Evolutionary conservation across 208 protist species (phyloP).

Genomic region (Trichomonas vaginalis): DNA sequence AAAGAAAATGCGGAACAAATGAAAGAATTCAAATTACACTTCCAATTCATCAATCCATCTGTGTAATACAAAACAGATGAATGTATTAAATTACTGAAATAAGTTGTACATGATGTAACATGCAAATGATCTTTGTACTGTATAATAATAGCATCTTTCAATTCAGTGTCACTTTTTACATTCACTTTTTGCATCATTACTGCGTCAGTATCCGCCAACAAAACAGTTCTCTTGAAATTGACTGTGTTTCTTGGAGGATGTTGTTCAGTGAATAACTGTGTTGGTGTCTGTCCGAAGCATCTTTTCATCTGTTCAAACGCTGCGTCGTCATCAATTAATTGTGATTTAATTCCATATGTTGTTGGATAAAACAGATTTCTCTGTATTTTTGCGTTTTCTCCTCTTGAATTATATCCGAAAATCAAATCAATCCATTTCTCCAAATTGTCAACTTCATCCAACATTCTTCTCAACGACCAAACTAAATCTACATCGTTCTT

Average conservation of each 20-base stretch:
- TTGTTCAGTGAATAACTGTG: background rate
- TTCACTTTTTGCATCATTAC: background rate
- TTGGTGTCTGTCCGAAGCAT: background rate
- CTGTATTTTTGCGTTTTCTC: background rate
- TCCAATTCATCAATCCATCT: background rate
- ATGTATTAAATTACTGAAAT: background rate
- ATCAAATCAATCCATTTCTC: slow-evolving; percentile 10
- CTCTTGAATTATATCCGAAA: background rate
- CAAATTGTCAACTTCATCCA: background rate
- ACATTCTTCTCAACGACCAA: background rate
- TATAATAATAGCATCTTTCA: background rate
- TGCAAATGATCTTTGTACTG: background rate
- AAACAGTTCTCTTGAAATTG: background rate
- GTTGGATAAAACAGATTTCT: background rate
- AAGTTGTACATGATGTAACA: background rate
- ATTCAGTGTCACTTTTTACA: background rate
- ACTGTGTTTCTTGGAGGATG: background rate
- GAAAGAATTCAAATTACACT: background rate
- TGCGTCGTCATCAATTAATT: background rate
- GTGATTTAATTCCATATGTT: background rate
- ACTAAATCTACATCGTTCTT: background rate
- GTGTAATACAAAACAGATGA: background rate
- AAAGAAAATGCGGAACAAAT: background rate
- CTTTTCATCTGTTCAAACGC: background rate
- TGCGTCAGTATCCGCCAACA: background rate